phyloP scores from a whole-genome alignment of 225 moss, liverwort and hornwort genomes.

The Bryum argenteum region DNA sequence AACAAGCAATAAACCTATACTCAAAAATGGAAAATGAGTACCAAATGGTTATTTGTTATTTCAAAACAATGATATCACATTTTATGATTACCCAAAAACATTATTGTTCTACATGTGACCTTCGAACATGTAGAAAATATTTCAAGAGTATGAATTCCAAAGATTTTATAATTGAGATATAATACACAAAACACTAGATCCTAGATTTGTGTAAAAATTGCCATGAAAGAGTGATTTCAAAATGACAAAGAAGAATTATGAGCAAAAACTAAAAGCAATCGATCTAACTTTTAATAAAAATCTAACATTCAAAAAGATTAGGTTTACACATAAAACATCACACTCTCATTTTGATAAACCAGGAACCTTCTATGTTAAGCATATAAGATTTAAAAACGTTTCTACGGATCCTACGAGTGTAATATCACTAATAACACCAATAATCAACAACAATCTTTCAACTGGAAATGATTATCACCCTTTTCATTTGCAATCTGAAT shows the following conservation, averaged over 20 bases:
- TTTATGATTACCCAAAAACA: too few relatives aligned
- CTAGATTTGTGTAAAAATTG: too few relatives aligned
- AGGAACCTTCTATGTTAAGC: conserved; percentile 18
- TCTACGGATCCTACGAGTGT: background rate
- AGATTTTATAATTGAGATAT: too few relatives aligned
- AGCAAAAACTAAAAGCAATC: background rate
- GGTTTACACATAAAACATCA: conserved; percentile 25
- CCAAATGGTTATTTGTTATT: too few relatives aligned
- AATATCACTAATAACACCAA: background rate
- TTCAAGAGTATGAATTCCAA: too few relatives aligned
- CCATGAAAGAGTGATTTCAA: background rate
- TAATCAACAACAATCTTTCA: rapidly evolving
- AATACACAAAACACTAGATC: too few relatives aligned
- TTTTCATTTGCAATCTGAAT: background rate
- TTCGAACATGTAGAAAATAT: too few relatives aligned
- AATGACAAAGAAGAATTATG: background rate
- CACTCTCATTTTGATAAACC: conserved; percentile 23
- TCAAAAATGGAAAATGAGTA: too few relatives aligned
- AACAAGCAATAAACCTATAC: too few relatives aligned
- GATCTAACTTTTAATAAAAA: background rate
- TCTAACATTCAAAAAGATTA: conserved; percentile 9
- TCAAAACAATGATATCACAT: too few relatives aligned
- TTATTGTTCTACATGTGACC: too few relatives aligned
- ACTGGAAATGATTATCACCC: background rate
- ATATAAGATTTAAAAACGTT: conserved; percentile 3